Evolutionary conservation across 2,329 filamentous ascomycete species (phyloP).

Genomic region (Verticillium alfalfae): DNA sequence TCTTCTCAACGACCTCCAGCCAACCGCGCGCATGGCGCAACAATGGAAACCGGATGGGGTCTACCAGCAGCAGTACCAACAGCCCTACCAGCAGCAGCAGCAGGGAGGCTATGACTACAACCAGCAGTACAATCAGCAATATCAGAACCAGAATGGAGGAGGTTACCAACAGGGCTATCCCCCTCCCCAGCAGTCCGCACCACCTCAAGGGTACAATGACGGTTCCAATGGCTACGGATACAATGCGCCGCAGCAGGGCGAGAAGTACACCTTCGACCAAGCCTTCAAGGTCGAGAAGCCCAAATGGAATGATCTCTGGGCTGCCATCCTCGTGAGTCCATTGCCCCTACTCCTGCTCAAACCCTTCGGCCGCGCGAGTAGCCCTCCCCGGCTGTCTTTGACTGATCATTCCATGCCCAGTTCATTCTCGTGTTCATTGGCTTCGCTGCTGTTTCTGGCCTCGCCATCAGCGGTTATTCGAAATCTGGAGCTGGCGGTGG

Average conservation of each 20-base stretch:
- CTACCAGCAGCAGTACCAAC: slow-evolving; percentile 11
- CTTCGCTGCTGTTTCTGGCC: slow-evolving; percentile 69
- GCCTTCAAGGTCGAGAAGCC: slow-evolving; percentile 76
- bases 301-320: slow-evolving; percentile 92
- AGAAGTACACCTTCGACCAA: slow-evolving; percentile 65
- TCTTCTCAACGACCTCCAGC: slow-evolving; percentile 4
- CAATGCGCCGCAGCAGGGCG: slow-evolving; percentile 26
- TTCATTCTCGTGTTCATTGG: slow-evolving; percentile 67
- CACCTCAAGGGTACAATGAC: slow-evolving; percentile 7
- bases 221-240: slow-evolving; percentile 25
- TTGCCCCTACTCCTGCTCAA: too few species aligned
- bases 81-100: slow-evolving; percentile 1
- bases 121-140: slow-evolving; percentile 17
- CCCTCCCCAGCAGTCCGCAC: slow-evolving; percentile 16
- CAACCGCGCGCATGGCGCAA: slow-evolving; percentile 4
- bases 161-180: slow-evolving; percentile 7
- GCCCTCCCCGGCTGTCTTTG: slow-evolving; percentile 11
- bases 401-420: slow-evolving; percentile 25
- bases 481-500: slow-evolving; percentile 61
- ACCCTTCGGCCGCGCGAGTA: too few species aligned
- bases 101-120: background rate
- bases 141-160: slow-evolving; percentile 7
- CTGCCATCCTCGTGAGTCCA: slow-evolving; percentile 63
- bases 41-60: background rate
- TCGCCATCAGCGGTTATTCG: slow-evolving; percentile 72